Evolutionary conservation across 1,284 basidiomycete genomes (phyloP), one percentile per base, ranked within the genome.

Genomic region (Ganoderma leucocontextum): DNA sequence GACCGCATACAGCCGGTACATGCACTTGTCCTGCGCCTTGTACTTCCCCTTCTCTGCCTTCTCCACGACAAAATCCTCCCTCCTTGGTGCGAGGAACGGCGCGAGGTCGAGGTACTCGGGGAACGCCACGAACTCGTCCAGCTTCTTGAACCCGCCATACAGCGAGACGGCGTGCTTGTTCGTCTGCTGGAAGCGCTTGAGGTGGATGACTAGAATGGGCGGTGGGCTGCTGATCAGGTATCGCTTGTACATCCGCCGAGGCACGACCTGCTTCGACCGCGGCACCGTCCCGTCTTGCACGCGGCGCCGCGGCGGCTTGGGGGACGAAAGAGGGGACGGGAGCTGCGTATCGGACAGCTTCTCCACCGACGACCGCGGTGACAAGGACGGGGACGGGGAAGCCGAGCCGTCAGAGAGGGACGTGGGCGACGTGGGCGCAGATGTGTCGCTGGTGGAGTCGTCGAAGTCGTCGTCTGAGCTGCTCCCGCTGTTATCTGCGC

Each of bases 101-200:
- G 87, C 86, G 63, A 98, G 78, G 78, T 98, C 95, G 29, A 98
- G 85, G 69, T 86, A 85, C 77, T 95, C 93, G 0, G 96, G 96
- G 80, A 97, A 98, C 52, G 93, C 88, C 33, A 98, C 90, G 71
- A 89, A 93, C 76, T 95, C 93, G 71, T 98, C 96, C 67, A 96
- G 78, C 80, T 96, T 96, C 82, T 93, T 95, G 81, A 94, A 91
- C 29, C 78, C 77, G 63, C 84, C 84, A 63, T 86, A 87, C 76
- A 90, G 89, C 36, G 87, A 85, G 71, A 86, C 79, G 76, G 89
- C 76, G 44, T 85, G 81, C 80, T 84, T 84, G 66, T 83, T 78
- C 60, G 86, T 80, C 79, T 96, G 94, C 79, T 97, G 95, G 83
- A 98, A 98, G 41, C 96, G 88, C 82, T 98, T 98, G 62, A 98